A percentile compares a stretch with the other conserved stretches of the same genome.
Conservation (phyloP, 179 eudicot genomes). For the Corrigiola litoralis region DNA sequence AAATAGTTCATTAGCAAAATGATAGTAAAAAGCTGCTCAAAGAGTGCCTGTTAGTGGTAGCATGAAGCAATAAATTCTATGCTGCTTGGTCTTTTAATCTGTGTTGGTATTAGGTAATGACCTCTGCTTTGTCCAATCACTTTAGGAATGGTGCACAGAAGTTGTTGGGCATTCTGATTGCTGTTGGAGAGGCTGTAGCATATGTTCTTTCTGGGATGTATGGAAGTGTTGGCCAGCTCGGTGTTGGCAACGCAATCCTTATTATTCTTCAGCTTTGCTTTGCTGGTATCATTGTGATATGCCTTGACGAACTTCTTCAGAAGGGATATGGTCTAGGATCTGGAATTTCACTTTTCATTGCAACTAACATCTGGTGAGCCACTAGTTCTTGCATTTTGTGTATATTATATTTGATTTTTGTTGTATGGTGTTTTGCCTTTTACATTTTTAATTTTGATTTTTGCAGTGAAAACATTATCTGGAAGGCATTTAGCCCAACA, state of each 20-base stretch:
- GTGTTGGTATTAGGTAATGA: background rate
- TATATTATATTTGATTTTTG: background rate
- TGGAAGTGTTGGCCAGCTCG: slow-evolving; percentile 75
- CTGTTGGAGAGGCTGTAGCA: slow-evolving; percentile 86
- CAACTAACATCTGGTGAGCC: slow-evolving; percentile 78
- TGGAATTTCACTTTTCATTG: slow-evolving; percentile 83
- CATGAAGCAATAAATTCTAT: background rate
- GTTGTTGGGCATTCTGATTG: slow-evolving; percentile 74
- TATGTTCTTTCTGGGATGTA: slow-evolving; percentile 91
- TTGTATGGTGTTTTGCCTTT: background rate
- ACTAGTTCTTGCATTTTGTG: too few species aligned
- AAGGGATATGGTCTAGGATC: slow-evolving; percentile 94
- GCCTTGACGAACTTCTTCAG: slow-evolving; percentile 88
- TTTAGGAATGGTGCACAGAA: slow-evolving; percentile 84
- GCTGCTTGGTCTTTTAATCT: background rate
- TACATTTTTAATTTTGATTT: slow-evolving; percentile 4
- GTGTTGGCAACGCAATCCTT: slow-evolving; percentile 73
- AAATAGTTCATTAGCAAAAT: too few species aligned
- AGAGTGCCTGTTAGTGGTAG: too few species aligned
- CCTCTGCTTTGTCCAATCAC: background rate
- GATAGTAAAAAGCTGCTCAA: too few species aligned
- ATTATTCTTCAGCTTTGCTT: slow-evolving; percentile 79
- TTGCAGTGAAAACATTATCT: slow-evolving; percentile 76
- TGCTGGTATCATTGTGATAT: slow-evolving; percentile 75
- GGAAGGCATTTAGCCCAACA: slow-evolving; percentile 92